Evolutionary conservation across 495 filamentous ascomycete genomes (phyloP), one percentile per base, ranked within the genome.

Genomic region (Aspergillus coremiiformis): DNA sequence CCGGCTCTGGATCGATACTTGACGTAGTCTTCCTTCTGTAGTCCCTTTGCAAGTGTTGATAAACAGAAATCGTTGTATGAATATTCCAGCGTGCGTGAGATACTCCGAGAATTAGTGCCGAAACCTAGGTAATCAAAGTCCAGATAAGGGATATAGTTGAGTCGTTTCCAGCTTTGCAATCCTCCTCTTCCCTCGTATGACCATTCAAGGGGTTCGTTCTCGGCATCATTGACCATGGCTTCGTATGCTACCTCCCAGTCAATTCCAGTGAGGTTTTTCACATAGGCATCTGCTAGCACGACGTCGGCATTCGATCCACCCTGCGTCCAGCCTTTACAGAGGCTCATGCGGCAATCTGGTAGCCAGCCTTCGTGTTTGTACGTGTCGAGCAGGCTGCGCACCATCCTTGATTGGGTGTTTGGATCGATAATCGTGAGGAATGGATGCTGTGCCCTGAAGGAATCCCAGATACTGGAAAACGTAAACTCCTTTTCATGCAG

Each of bases 271-370:
- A 90, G 74, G 7, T 83, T 81, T 56, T 90, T 90, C 24, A 90
- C 74, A 53, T 81, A 89, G 26, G 85, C 84, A 60, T 90, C 86
- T 3, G 83, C 85, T 23, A 90, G 75, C 5, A 90, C 76, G 49
- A 85, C 86, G 57, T 90, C 86, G 0, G 82, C 81, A 52, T 89
- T 88, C 1, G 82, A 87, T n/a, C 86, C 86, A 3, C 86, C 89
- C 70, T 90, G 86, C 6, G 80, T 82, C 24, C 56, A 74, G 12
- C 72, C 67, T 62, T 88, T 90, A 68, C 77, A 89, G 50, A 87
- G 81, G 15, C 79, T 84, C 55, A 82, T 85, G 29, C 82, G 78
- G n/a, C 70, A 82, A 58, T 86, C 84, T 1, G 84, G 83, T n/a
- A 84, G 67, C 68, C 77, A 89, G 7, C 85, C 85, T 5, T 86